phyloP scores from a whole-genome alignment of 805 yeast genomes.

The Candida nonsorbophila region DNA sequence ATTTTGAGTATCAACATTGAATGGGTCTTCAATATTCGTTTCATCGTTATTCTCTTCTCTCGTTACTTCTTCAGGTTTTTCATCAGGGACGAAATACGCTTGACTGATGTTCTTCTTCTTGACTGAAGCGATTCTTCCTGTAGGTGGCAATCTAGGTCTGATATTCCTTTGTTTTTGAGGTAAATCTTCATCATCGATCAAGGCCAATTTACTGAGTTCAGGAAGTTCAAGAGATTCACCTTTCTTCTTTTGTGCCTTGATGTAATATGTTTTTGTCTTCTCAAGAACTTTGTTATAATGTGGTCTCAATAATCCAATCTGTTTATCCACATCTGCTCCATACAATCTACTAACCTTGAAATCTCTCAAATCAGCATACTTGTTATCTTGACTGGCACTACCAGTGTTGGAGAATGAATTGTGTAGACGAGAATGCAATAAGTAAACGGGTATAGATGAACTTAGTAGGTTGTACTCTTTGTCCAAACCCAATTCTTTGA shows the following conservation, averaged over 20 bases:
- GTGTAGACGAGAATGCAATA: slow-evolving; percentile 71
- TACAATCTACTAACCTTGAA: slow-evolving; percentile 49
- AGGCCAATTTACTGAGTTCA: slow-evolving; percentile 24
- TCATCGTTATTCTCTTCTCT: slow-evolving; percentile 2
- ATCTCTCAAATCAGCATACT: slow-evolving; percentile 62
- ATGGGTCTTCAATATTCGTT: slow-evolving; percentile 1
- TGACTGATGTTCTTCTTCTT: slow-evolving; percentile 58
- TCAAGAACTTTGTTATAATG: slow-evolving; percentile 39
- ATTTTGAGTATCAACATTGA: slow-evolving; percentile 3
- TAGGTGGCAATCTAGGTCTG: slow-evolving; percentile 83
- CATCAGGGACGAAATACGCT: slow-evolving; percentile 49
- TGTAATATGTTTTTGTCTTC: slow-evolving; percentile 39
- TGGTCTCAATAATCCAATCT: slow-evolving; percentile 55
- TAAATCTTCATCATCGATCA: slow-evolving; percentile 78
- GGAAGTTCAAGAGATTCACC: slow-evolving; percentile 38
- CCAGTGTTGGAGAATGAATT: slow-evolving; percentile 45
- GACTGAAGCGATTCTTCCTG: slow-evolving; percentile 70
- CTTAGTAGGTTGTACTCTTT: slow-evolving; percentile 84
- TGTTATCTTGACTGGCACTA: slow-evolving; percentile 44
- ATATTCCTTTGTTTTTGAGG: slow-evolving; percentile 72
- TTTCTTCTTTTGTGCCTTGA: slow-evolving; percentile 35
- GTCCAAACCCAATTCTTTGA: slow-evolving; percentile 88
- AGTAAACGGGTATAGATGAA: slow-evolving; percentile 82
- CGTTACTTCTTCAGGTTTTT: slow-evolving; percentile 5
- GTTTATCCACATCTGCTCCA: slow-evolving; percentile 45